Evolutionary conservation across 306 rosid genomes (phyloP).

Genomic region (Cicer chorassanicum): DNA sequence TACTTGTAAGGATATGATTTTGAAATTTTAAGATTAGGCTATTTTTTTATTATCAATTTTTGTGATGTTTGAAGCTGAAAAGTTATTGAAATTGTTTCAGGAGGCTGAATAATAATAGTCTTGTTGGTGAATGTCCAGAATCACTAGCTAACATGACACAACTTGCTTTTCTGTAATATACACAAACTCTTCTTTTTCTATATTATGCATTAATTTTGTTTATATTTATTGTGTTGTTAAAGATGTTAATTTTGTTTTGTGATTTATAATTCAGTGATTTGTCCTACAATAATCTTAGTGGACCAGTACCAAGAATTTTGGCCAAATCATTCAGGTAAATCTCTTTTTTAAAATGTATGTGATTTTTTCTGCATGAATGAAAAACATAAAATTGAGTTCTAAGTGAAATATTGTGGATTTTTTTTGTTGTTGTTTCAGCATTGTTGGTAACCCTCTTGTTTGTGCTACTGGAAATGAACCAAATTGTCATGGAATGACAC

Average conservation of each 20-base stretch:
- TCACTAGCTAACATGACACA: conserved; percentile 89
- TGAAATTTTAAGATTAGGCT: conserved; percentile 25
- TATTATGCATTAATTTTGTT: conserved; percentile 31
- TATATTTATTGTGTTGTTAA: conserved; percentile 30
- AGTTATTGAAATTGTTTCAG: conserved; percentile 53
- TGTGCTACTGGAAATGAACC: conserved; percentile 84
- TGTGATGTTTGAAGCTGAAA: conserved; percentile 41
- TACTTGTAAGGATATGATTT: conserved; percentile 68
- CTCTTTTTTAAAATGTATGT: conserved; percentile 17
- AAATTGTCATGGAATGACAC: conserved; percentile 73
- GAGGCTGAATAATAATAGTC: conserved; percentile 94
- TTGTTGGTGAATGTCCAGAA: conserved; percentile 72
- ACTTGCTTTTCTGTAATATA: conserved; percentile 83
- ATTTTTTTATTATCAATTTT: conserved; percentile 5
- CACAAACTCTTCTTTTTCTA: conserved; percentile 41
- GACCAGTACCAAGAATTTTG: conserved; percentile 85
- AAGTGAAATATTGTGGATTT: conserved; percentile 5
- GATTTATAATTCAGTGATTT: conserved; percentile 68
- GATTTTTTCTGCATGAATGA: conserved; percentile 14
- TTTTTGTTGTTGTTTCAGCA: conserved; percentile 58
- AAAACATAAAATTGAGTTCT: conserved; percentile 31
- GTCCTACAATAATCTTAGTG: conserved; percentile 89
- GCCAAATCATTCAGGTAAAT: conserved; percentile 88
- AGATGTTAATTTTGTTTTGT: conserved; percentile 42
- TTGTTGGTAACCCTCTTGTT: conserved; percentile 86